Base-by-base conservation (phyloP, 2,329 filamentous ascomycete species). In the Colletotrichum acutatum region DNA sequence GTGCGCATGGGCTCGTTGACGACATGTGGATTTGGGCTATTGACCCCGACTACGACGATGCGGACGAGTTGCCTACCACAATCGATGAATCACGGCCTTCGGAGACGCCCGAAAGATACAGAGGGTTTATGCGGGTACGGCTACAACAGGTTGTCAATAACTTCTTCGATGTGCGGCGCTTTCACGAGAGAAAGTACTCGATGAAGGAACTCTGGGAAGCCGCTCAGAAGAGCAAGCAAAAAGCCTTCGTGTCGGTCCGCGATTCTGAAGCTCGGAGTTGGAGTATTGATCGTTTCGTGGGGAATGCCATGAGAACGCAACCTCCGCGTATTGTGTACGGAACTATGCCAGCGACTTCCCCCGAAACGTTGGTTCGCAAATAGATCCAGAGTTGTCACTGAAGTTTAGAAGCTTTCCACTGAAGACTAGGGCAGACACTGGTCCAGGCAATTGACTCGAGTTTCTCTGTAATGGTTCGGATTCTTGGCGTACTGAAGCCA, bases 21-120 rank as follows among this genome's bases (percentile, higher is more conserved):
- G 64, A 66, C 24, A 60, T 66, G 64, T 66, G 64, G 64, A 37
- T 53, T n/a, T 66, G 64, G 64, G 64, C 54, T 5, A 22, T 66
- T 30, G 64, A 66, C 16, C 54, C 64, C 0, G 28, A 60, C 8
- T 37, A 60, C 53, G 32, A 59, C n/a, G 64, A 66, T 19, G 26
- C 26, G 34, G 11, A 3, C 60, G 14, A 60, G 54, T 30, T 16
- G 4, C 24, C 52, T 24, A n/a, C 22, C n/a, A 30, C 34, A 24
- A 37, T 9, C 9, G n/a, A 37, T 32, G 34, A 7, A 16, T 0
- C 34, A 42, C 14, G 12, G 34, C 14, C 4, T 6, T 16, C 34
- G 16, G 63, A 58, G 53, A 19, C 34, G 19, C n/a, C 37, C 5
- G 2, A 16, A 16, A n/a, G 34, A 14, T 66, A 66, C 22, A 46